Conservation (phyloP, 352 stramenopile genomes). For the Globisporangium parvum region DNA sequence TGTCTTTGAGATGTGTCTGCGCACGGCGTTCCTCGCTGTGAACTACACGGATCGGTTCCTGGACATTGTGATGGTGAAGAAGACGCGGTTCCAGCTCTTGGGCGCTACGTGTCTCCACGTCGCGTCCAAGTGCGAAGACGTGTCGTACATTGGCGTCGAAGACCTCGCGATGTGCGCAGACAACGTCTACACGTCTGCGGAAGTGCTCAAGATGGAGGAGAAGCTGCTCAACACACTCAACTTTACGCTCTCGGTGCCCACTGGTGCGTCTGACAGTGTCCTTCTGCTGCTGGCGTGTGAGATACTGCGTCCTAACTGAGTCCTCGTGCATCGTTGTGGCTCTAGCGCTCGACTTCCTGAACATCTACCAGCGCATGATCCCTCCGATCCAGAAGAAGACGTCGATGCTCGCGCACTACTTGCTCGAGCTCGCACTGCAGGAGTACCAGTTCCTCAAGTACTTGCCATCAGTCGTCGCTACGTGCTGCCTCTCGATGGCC, state of each 20-base stretch:
- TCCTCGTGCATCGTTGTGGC: constrained; percentile 1
- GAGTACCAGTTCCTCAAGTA: constrained; percentile 87
- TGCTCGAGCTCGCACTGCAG: constrained; percentile 83
- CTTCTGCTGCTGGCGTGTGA: neutral
- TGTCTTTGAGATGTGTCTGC: constrained; percentile 90
- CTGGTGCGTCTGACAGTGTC: constrained; percentile 32
- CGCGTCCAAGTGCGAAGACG: constrained; percentile 89
- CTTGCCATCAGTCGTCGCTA: constrained; percentile 77
- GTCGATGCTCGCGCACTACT: constrained; percentile 84
- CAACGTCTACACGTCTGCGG: constrained; percentile 86
- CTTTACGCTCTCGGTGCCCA: constrained; percentile 87
- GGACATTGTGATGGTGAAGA: constrained; percentile 87
- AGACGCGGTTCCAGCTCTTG: constrained; percentile 86
- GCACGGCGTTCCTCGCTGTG: constrained; percentile 86
- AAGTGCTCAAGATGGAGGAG: constrained; percentile 90
- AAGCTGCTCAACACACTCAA: constrained; percentile 90
- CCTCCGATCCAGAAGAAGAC: constrained; percentile 79
- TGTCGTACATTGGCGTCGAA: constrained; percentile 90
- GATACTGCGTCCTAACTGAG: constrained; percentile 1
- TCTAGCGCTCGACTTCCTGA: constrained; percentile 82
- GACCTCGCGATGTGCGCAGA: constrained; percentile 89
- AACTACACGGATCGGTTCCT: constrained; percentile 89
- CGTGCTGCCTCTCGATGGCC: constrained; percentile 80
- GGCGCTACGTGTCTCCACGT: constrained; percentile 88
- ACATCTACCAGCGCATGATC: constrained; percentile 88